Base-by-base conservation (phyloP, 139 green algal genomes). In the Yamagishiella unicocca region DNA sequence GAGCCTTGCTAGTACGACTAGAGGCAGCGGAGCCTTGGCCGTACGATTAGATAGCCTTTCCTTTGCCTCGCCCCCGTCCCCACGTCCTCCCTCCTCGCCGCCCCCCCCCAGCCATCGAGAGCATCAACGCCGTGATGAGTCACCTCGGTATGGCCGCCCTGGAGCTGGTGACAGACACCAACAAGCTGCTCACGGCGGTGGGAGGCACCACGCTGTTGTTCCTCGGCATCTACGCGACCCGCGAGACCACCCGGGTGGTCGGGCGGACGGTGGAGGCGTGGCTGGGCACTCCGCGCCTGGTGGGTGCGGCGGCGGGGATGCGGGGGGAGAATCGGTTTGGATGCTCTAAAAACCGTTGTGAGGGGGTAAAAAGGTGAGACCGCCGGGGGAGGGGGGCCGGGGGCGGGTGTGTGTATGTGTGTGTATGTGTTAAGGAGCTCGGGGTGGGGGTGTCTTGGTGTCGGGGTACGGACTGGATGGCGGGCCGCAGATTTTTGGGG, bases 61-160 rank as follows among this genome's bases (percentile, higher is more conserved):
- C n/a, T n/a, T n/a, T n/a, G n/a, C n/a, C n/a, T n/a, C n/a, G n/a
- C n/a, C n/a, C n/a, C n/a, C n/a, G n/a, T n/a, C n/a, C n/a, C n/a
- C n/a, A n/a, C n/a, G n/a, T 50, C 19, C 50, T 46, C 50, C 77
- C 77, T 46, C 42, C 29, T 19, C 42, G 31, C 46, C 62, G 42
- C 42, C 58, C 53, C 35, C 53, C 58, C 7, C 0, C 43, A 87
- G 89, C 89, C 55, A 75, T 99, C 17, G 95, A 97, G 90, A 93
- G 93, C 45, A 98, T 99, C 91, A 97, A 99, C 68, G 94, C 95
- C 1, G 94, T 95, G 0, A 98, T 99, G 89, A 50, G 38, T 24
- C 94, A 97, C 89, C 80, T 98, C 43, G 97, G 97, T 19, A 29
- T 88, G 22, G 94, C 89, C 5, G 92, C 90, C 4, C 89, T 87